These are phyloP conservation scores for Fusarium tupiense DNA, from an alignment of 2,329 filamentous ascomycete genomes.

Conservation along the genomic window DNA sequence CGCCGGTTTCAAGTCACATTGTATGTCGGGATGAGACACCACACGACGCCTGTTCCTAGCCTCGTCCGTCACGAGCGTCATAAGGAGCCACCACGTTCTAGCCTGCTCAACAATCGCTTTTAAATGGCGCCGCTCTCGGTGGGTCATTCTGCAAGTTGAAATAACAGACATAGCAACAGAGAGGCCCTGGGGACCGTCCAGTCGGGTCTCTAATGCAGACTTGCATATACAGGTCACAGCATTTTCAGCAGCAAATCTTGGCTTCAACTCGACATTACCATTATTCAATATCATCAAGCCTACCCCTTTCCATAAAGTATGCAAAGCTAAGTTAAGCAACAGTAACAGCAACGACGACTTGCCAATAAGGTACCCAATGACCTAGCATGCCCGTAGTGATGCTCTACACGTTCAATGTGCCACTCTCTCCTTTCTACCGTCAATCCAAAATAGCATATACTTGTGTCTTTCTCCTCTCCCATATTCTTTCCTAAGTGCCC, in stretches of 20 bases:
- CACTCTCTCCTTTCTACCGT: slow-evolving; percentile 6
- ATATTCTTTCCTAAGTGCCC: slow-evolving; percentile 9
- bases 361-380: slow-evolving; percentile 35
- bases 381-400: slow-evolving; percentile 14
- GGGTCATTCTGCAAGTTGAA: not conserved
- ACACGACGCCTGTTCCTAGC: slow-evolving; percentile 1
- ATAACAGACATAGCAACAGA: not conserved
- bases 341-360: not conserved
- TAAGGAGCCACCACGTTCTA: not conserved
- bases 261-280: slow-evolving; percentile 43
- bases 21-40: slow-evolving; percentile 25
- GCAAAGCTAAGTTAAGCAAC: not conserved
- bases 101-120: not conserved
- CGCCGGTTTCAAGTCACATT: slow-evolving; percentile 34
- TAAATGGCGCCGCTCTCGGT: not conserved
- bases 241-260: not conserved
- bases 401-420: slow-evolving; percentile 3
- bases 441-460: slow-evolving; percentile 10
- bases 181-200: not conserved
- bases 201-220: not conserved
- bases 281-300: slow-evolving; percentile 44
- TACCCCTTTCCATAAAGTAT: slow-evolving; percentile 21
- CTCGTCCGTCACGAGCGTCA: slow-evolving; percentile 30
- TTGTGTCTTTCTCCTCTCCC: slow-evolving; percentile 24
- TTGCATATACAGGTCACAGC: not conserved